Percentiles rank a stretch among this genome's conserved stretches.
These are phyloP conservation scores for Schwanniomyces polymorphus DNA, from an alignment of 805 yeast species.

Conservation along the genomic window DNA sequence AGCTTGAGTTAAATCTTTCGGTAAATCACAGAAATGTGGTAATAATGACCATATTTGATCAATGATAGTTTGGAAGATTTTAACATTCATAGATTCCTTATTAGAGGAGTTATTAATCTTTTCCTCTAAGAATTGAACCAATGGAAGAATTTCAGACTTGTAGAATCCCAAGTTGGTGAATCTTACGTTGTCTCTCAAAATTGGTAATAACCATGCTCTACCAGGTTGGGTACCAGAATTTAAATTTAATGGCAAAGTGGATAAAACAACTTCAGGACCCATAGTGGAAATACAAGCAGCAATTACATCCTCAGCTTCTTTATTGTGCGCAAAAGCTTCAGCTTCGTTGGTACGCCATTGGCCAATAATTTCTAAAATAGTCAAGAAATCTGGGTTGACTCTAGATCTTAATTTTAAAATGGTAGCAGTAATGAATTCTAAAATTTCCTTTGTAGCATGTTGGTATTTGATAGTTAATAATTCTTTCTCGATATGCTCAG, in stretches of 20 bases:
- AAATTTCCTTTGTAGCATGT: slow-evolving; percentile 70
- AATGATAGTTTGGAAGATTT: slow-evolving; percentile 78
- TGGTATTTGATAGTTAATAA: slow-evolving; percentile 73
- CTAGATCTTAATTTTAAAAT: slow-evolving; percentile 64
- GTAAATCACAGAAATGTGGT: slow-evolving; percentile 87
- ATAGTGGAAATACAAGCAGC: slow-evolving; percentile 74
- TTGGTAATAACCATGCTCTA: slow-evolving; percentile 92
- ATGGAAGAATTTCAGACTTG: slow-evolving; percentile 64
- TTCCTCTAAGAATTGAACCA: slow-evolving; percentile 52
- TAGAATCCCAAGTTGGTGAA: slow-evolving; percentile 69
- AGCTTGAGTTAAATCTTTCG: slow-evolving; percentile 63
- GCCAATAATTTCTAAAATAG: slow-evolving; percentile 72
- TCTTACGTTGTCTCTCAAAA: slow-evolving; percentile 82
- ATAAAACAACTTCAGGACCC: slow-evolving; percentile 84
- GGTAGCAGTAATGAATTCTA: slow-evolving; percentile 64
- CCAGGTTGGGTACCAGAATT: slow-evolving; percentile 64
- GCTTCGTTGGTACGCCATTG: slow-evolving; percentile 81
- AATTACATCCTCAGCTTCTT: slow-evolving; percentile 78
- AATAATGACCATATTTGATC: slow-evolving; percentile 92
- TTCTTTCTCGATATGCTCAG: slow-evolving; percentile 53
- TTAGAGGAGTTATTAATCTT: slow-evolving; percentile 44
- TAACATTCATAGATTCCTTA: slow-evolving; percentile 64
- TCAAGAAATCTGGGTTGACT: slow-evolving; percentile 68
- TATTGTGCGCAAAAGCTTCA: slow-evolving; percentile 63
- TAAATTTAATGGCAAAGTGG: slow-evolving; percentile 77